Base-by-base conservation (phyloP, 2,329 filamentous ascomycete genomes). In the Elsinoe arachidis region DNA sequence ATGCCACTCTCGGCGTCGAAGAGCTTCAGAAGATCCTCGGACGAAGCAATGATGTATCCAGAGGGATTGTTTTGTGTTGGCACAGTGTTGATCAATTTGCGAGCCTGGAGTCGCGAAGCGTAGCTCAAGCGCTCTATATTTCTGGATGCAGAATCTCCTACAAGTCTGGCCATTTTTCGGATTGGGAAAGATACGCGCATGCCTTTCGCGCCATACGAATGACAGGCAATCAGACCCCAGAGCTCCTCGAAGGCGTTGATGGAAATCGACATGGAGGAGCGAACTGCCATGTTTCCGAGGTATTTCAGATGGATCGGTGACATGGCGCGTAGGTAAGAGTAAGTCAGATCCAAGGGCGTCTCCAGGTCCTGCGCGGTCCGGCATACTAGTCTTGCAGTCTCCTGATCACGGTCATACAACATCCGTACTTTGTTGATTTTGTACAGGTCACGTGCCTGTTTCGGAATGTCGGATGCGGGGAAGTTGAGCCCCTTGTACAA, bases 111-210 rank as follows among this genome's bases (percentile, higher is more conserved):
- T 23, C 89, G 81, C 1, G 88, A 91, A 2, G 89, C 87, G 66
- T 95, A 95, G 0, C 89, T 95, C 0, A 96, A 75, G 33, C 90
- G 79, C 69, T 96, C 90, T 37, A 96, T 92, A 63, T 93, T 96
- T 49, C 88, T 78, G 0, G 88, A 95, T 0, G 89, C 88, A 0
- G 85, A 89, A 64, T 96, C 90, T 3, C 90, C 90, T 2, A 96
- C 82, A 3, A 96, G 74, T 4, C 90, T 84, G 69, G 90, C 96
- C 85, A 96, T 92, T 70, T 95, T 95, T 11, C 90, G 81, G 51
- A 95, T 90, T 0, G 90, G 90, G 65, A 96, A 96, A 0, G 88
- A 88, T 0, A 96, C 89, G n/a, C 90, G 80, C 88, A 93, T 95
- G 3, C 90, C 90, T 44, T 79, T 80, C 1, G 72, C 61, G 0